Percentiles rank a stretch among this genome's conserved stretches.
Conservation (phyloP, 1,284 basidiomycete species). For the Hemileia vastatrix region DNA sequence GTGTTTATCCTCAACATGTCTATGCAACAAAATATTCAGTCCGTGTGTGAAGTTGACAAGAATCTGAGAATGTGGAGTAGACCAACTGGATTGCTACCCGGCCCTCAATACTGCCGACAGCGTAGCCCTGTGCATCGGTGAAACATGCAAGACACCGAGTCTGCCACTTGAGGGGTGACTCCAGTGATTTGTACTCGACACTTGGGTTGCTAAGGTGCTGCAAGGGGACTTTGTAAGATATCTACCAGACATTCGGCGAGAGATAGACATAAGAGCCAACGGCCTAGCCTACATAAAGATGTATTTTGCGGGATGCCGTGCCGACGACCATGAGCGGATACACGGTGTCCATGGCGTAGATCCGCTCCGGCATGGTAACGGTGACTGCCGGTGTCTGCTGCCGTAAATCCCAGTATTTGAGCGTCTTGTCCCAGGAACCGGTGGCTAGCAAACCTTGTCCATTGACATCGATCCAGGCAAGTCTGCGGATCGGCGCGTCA, state of each 20-base stretch:
- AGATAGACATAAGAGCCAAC: background rate
- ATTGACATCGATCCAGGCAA: slow-evolving; percentile 62
- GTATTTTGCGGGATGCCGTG: slow-evolving; percentile 83
- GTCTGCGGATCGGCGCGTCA: slow-evolving; percentile 66
- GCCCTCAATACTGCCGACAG: slow-evolving; percentile 88
- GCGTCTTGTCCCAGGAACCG: slow-evolving; percentile 82
- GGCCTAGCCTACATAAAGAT: slow-evolving; percentile 50
- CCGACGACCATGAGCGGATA: slow-evolving; percentile 85
- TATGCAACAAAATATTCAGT: slow-evolving; percentile 44
- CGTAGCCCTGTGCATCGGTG: slow-evolving; percentile 69
- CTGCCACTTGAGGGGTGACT: slow-evolving; percentile 85
- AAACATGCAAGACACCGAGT: slow-evolving; percentile 83
- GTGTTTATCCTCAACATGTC: slow-evolving; percentile 72
- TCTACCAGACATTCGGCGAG: slow-evolving; percentile 6
- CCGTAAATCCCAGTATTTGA: slow-evolving; percentile 91
- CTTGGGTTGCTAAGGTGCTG: slow-evolving; percentile 50
- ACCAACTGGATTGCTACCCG: slow-evolving; percentile 89
- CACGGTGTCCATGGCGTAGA: slow-evolving; percentile 74
- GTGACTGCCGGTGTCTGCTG: slow-evolving; percentile 62
- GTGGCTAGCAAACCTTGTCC: slow-evolving; percentile 64
- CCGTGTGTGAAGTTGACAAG: background rate
- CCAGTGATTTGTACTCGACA: slow-evolving; percentile 44
- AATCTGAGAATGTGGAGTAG: background rate
- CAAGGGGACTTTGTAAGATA: slow-evolving; percentile 3
- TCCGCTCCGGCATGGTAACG: slow-evolving; percentile 74